A percentile compares a stretch with the other conserved stretches of the same genome.
Conservation (phyloP, 495 filamentous ascomycete genomes). For the Neurospora sp. region DNA sequence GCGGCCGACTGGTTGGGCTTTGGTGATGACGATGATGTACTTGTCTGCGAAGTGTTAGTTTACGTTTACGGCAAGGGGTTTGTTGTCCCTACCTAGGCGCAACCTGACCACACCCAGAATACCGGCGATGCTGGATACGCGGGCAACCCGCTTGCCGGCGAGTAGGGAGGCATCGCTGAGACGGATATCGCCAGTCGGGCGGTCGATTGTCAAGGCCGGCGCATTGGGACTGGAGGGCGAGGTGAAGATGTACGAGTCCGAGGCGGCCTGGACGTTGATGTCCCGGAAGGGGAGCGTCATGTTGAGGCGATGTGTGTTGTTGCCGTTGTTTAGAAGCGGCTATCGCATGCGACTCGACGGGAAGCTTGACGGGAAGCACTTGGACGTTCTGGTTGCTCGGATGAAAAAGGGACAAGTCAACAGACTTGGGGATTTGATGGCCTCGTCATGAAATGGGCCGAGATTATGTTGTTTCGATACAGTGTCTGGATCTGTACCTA, state of each 20-base stretch:
- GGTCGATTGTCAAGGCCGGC: constrained; percentile 76
- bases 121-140: constrained; percentile 69
- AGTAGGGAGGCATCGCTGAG: constrained; percentile 68
- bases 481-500: neutral
- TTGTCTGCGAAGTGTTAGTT: constrained; percentile 54
- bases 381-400: neutral
- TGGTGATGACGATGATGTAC: constrained; percentile 94
- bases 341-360: neutral
- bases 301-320: constrained; percentile 7
- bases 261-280: constrained; percentile 87
- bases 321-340: neutral
- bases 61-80: neutral
- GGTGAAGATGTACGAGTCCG: constrained; percentile 89
- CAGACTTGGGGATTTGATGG: neutral
- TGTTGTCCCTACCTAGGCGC: constrained; percentile 58
- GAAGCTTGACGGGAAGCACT: too few relatives aligned
- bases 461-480: neutral
- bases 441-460: neutral
- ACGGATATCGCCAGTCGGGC: constrained; percentile 85
- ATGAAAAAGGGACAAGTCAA: neutral
- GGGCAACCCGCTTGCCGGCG: constrained; percentile 68
- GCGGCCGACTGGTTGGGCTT: constrained; percentile 80
- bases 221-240: constrained; percentile 88
- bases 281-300: constrained; percentile 78
- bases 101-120: constrained; percentile 87